A percentile compares a stretch with the other conserved stretches of the same genome.
Evolutionary conservation across 176 grass and related monocot species (phyloP).

Genomic region (Cocos nucifera): DNA sequence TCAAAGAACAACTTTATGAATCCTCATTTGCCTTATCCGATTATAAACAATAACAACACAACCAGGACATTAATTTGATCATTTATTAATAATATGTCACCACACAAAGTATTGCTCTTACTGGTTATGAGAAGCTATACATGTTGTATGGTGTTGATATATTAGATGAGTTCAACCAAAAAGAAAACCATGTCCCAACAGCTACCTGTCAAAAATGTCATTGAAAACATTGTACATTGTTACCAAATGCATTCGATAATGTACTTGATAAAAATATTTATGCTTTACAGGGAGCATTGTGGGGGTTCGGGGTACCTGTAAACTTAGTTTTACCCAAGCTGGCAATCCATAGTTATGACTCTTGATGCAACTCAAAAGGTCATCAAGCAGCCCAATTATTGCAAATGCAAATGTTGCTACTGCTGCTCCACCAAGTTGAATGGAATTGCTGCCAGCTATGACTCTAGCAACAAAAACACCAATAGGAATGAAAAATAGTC

Average conservation of each 20-base stretch:
- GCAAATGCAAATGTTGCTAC: conserved; percentile 67
- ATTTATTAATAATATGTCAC: not conserved
- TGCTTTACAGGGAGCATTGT: too few species aligned
- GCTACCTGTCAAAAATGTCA: conserved; percentile 36
- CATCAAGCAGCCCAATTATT: conserved; percentile 70
- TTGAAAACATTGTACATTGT: not conserved
- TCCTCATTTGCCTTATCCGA: too few species aligned
- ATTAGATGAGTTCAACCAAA: conserved; percentile 65
- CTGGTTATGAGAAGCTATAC: conserved; percentile 55
- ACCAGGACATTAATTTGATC: too few species aligned
- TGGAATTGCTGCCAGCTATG: conserved; percentile 38
- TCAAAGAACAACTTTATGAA: too few species aligned
- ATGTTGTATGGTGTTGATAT: conserved; percentile 79
- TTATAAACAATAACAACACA: too few species aligned
- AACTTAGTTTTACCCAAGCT: conserved; percentile 49
- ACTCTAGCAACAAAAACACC: conserved; percentile 63
- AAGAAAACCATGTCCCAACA: conserved; percentile 66
- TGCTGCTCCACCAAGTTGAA: conserved; percentile 50
- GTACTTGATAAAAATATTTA: too few species aligned
- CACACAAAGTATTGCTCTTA: conserved; percentile 24
- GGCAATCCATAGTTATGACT: conserved; percentile 40
- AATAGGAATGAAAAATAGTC: conserved; percentile 79
- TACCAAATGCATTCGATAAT: too few species aligned
- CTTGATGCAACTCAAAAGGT: conserved; percentile 37
- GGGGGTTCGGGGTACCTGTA: conserved; percentile 31